Evolutionary conservation across 2,329 filamentous ascomycete genomes (phyloP), one percentile per base, ranked within the genome.

Genomic region (Hymenoscyphus infarciens): DNA sequence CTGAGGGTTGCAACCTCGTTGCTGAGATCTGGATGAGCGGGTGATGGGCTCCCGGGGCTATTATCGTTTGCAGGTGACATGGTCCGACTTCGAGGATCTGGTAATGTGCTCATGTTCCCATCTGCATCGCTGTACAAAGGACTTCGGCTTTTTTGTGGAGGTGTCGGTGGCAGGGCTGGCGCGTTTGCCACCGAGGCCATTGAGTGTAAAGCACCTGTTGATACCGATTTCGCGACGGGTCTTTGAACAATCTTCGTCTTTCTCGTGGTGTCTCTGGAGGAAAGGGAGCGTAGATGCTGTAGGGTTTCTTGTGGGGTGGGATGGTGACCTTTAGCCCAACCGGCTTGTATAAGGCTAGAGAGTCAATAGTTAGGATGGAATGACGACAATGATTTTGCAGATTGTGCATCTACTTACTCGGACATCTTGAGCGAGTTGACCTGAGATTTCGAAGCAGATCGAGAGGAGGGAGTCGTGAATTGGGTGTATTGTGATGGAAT

Each of bases 1-100:
- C 92, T 98, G 35, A 99, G 81, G 6, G 91, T 87, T 7, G 94
- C 91, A 31, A 99, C 91, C 77, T 98, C 95, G 63, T 84, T 80
- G 67, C 82, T 82, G 25, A 87, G 77, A 62, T 85, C 84, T 5
- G 83, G 82, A 64, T 85, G 82, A 54, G 79, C 81, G 35, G 35
- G 35, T 6, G 72, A 70, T 1, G 77, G 74, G 53, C 71, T 75
- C n/a, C 49, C 71, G 63, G 63, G 73, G 67, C 55, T 73, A 5
- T 49, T 69, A 38, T 77, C 77, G 57, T 74, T 74, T 6, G 77
- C 75, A 8, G 82, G 78, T 59, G 80, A 82, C 69, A 80, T 78
- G 27, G 78, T 75, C 63, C 83, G 80, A 69, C 78, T 84, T 67
- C 86, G 79, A 15, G 86, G 86, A 70, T 88, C 86, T 45, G 88